Conservation (phyloP, 1,284 basidiomycete genomes). For the Phellinidium pouzarii region DNA sequence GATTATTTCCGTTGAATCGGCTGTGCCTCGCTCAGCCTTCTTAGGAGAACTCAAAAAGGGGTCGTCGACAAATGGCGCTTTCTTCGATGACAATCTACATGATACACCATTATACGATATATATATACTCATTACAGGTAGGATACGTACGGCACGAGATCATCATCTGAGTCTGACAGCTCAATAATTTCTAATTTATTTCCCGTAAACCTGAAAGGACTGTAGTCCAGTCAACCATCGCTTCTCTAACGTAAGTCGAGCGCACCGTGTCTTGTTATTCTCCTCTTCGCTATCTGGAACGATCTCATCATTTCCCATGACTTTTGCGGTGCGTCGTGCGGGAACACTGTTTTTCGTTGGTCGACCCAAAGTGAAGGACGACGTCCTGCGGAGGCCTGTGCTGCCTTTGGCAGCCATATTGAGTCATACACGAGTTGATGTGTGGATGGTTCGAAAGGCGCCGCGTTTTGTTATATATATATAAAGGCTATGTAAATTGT, state of each 20-base stretch:
- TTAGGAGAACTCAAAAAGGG: not conserved
- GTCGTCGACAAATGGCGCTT: not conserved
- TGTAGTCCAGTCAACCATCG: not conserved
- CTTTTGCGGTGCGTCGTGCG: not conserved
- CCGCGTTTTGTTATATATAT: no score
- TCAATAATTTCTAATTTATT: constrained; percentile 4
- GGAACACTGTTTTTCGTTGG: constrained; percentile 1
- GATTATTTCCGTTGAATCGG: not conserved
- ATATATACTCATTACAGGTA: no score
- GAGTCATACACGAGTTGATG: not conserved
- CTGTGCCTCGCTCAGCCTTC: not conserved
- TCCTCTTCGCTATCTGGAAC: constrained; percentile 39
- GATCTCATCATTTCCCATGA: constrained; percentile 15
- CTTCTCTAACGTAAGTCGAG: not conserved
- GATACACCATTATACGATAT: not conserved
- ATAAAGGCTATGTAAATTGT: no score
- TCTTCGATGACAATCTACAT: not conserved
- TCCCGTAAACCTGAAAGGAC: no score
- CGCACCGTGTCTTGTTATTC: constrained; percentile 16
- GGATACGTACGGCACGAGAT: not conserved
- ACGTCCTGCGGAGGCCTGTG: constrained; percentile 10
- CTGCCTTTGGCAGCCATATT: not conserved
- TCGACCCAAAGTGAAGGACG: constrained; percentile 10
- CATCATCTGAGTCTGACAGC: constrained; percentile 9
- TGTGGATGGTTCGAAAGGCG: not conserved